Evolutionary conservation across 1,284 basidiomycete species (phyloP), one percentile per base, ranked within the genome.

Genomic region (Marasmius oreades): DNA sequence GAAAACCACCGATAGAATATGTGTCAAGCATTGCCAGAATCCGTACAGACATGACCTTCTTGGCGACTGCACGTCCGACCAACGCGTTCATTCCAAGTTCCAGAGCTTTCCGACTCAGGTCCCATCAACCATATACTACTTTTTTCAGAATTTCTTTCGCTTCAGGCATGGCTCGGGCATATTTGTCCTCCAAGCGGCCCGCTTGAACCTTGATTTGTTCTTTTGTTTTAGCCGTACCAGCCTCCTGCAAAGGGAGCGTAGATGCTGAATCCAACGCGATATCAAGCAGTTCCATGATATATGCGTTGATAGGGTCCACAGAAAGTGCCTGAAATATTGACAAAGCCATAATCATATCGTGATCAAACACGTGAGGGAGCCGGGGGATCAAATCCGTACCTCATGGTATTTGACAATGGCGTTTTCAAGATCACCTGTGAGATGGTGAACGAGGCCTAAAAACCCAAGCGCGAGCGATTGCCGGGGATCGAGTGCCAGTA

Each of bases 351-450:
- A 53, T 26, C 28, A 33, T 23, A 56, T 47, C 16, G 33, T 23
- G 53, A 28, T 22, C 28, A 33, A 39, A 50, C 33, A 28, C 10
- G 28, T 4, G 28, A 31, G 10, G 4, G 10, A 31, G 4, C 28
- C n/a, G n/a, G n/a, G n/a, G 10, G 10, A 31, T 31, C 28, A 10
- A 31, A 31, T 31, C 18, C 79, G 42, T 59, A 92, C 92, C 75
- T 94, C 89, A 68, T 98, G 95, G 64, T 95, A 97, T 59, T 86
- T 87, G 24, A 90, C 72, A 62, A 98, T 94, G 1, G 94, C 90
- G 14, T 80, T 79, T 60, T 94, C 87, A 12, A 88, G 72, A 52
- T 92, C 77, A 37, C 82, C 84, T 59, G 85, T 73, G 10, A 91
- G 77, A 62, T 96, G 92, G 61, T 88, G 77, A 2, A 94, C 85